phyloP scores from a whole-genome alignment of 78 protist genomes.

The Dictyostelium citrinum region DNA sequence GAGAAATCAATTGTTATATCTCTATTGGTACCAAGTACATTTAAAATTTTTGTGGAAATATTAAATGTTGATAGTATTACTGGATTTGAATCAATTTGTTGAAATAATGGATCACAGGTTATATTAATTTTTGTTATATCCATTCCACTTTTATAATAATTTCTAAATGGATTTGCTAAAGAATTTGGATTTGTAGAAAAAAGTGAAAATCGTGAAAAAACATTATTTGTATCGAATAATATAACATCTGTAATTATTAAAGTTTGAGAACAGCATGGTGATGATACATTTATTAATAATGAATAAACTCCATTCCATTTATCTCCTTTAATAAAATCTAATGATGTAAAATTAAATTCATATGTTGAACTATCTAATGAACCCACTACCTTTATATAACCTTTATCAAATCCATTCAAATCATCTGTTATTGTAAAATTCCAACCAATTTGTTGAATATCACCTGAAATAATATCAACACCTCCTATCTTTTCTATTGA shows the following conservation, averaged over 20 bases:
- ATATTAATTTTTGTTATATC: neutral
- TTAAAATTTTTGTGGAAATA: neutral
- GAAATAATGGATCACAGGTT: neutral
- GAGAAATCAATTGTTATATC: neutral
- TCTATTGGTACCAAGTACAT: neutral
- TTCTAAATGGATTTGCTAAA: neutral
- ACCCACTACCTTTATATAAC: neutral
- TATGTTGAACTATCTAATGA: neutral
- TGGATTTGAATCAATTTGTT: neutral
- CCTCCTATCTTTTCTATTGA: neutral
- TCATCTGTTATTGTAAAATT: neutral
- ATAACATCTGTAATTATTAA: neutral
- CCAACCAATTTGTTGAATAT: neutral
- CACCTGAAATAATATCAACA: neutral
- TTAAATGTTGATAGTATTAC: neutral
- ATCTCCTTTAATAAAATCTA: neutral
- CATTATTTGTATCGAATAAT: neutral
- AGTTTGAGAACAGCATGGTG: neutral
- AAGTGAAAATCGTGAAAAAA: neutral
- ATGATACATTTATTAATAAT: neutral
- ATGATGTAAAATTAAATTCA: neutral
- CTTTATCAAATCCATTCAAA: neutral
- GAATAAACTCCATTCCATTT: neutral
- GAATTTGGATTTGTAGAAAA: neutral
- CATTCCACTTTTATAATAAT: neutral